A percentile compares a stretch with the other conserved stretches of the same genome.
These are phyloP conservation scores for Lentinula detonsa DNA, from an alignment of 768 basidiomycete genomes.

Conservation along the genomic window DNA sequence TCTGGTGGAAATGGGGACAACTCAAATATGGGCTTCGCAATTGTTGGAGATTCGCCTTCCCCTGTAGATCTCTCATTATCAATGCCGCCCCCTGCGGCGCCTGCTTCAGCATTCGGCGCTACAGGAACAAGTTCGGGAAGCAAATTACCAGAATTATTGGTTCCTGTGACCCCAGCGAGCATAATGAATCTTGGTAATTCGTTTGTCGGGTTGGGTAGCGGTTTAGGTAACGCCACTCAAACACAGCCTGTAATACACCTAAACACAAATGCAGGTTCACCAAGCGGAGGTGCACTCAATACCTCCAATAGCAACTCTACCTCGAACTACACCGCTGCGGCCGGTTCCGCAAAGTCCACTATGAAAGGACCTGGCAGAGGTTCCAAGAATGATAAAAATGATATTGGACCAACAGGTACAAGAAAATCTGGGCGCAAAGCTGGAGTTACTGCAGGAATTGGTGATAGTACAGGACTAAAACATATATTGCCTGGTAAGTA, in stretches of 20 bases:
- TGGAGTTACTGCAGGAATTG: conserved; percentile 16
- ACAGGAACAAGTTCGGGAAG: conserved; percentile 3
- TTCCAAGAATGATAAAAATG: background rate
- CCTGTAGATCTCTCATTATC: conserved; percentile 67
- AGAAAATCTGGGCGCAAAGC: conserved; percentile 22
- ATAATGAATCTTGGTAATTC: conserved; percentile 78
- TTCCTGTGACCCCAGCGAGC: conserved; percentile 85
- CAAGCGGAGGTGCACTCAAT: background rate
- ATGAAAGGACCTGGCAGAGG: background rate
- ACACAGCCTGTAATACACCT: background rate
- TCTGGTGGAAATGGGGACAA: background rate
- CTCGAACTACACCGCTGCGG: background rate
- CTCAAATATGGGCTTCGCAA: background rate
- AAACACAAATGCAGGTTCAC: background rate
- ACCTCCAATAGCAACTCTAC: background rate
- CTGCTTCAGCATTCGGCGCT: conserved; percentile 14
- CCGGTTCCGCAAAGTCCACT: background rate
- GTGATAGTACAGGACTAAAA: conserved; percentile 46
- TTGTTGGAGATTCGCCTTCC: conserved; percentile 58
- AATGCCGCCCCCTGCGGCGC: conserved; percentile 81
- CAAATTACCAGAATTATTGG: conserved; percentile 22
- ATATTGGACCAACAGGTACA: conserved; percentile 15
- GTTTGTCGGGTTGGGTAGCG: conserved; percentile 40
- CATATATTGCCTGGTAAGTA: conserved; percentile 64
- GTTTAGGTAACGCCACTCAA: conserved; percentile 15